Evolutionary conservation across 192 early-diverging fungal genomes (phyloP), one percentile per base, ranked within the genome.

Genomic region (Spinellus fusiger): DNA sequence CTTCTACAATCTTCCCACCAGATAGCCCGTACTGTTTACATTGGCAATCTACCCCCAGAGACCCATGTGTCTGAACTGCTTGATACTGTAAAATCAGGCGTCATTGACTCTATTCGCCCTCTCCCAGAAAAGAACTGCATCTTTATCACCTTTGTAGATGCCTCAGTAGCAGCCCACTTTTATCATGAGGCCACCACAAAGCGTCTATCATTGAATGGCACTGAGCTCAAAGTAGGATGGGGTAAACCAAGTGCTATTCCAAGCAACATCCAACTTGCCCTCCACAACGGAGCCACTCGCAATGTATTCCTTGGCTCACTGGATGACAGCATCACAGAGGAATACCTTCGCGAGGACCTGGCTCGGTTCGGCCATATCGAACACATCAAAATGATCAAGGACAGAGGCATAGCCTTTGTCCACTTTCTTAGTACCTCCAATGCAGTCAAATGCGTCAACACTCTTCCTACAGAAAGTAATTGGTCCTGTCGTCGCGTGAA

Each of bases 331-430:
- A 61, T 86, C 7, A 88, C 80, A 0, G 79, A 79, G 31, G 75
- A 86, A 5, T 54, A 15, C 7, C 66, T 85, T 35, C 66, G 68
- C 3, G 74, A 81, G 7, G 89, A 93, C 46, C 73, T 92, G 35
- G 69, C 65, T 5, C 64, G 75, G 26, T 95, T 84, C 77, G 90
- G 93, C 7, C 62, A 75, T 8, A 81, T 92, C 56, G 91, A 93
- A 46, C 76, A 81, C 15, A 66, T 93, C 56, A 83, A 84, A 60
- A 75, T 92, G 18, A 59, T 91, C 3, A 69, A 67, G 4, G 90
- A 93, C 20, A 89, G 89, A 56, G 73, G 76, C 28, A 91, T 92
- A 59, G 93, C 86, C 8, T 95, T 95, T 77, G 86, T 91, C 16
- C 91, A 95, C 65, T 88, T 93, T 68, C 71, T 84, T 28, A 78